phyloP scores from a whole-genome alignment of 495 filamentous ascomycete species.

The Xylaria venustula region DNA sequence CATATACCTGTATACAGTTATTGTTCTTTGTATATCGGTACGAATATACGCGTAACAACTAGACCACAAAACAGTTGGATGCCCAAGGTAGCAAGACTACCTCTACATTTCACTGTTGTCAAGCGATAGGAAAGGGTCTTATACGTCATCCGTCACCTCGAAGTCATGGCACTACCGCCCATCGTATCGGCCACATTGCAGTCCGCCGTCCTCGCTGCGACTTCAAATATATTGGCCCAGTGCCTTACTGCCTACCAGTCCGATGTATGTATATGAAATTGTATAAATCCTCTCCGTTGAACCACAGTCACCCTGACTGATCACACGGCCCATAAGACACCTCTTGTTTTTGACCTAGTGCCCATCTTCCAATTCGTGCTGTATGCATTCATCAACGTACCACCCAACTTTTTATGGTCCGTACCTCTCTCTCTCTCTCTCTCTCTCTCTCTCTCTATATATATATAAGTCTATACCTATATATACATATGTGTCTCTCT shows the following conservation, averaged over 20 bases:
- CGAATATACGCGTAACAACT: too few species aligned
- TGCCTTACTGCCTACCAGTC: conserved; percentile 65
- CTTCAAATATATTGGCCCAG: conserved; percentile 84
- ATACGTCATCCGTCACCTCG: neutral
- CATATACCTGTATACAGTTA: too few species aligned
- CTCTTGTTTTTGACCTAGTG: conserved; percentile 55
- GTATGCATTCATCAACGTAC: conserved; percentile 72
- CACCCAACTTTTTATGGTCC: conserved; percentile 89
- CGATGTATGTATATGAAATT: conserved; percentile 61
- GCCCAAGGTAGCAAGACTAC: too few species aligned
- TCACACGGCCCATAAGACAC: conserved; percentile 34
- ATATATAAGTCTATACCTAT: too few species aligned
- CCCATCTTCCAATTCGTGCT: conserved; percentile 76
- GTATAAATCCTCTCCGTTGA: neutral
- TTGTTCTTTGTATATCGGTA: too few species aligned
- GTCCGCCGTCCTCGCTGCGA: conserved; percentile 64
- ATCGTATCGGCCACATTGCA: conserved; percentile 68
- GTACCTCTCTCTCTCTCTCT: conserved; percentile 9
- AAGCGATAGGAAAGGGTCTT: too few species aligned
- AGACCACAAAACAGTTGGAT: too few species aligned
- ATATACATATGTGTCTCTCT: too few species aligned
- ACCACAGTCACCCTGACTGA: conserved; percentile 5
- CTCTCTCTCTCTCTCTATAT: too few species aligned
- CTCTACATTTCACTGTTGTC: neutral
- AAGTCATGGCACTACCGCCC: conserved; percentile 47